Evolutionary conservation across 768 basidiomycete species (phyloP), one percentile per base, ranked within the genome.

Genomic region (Phanerodontia chrysosporium): DNA sequence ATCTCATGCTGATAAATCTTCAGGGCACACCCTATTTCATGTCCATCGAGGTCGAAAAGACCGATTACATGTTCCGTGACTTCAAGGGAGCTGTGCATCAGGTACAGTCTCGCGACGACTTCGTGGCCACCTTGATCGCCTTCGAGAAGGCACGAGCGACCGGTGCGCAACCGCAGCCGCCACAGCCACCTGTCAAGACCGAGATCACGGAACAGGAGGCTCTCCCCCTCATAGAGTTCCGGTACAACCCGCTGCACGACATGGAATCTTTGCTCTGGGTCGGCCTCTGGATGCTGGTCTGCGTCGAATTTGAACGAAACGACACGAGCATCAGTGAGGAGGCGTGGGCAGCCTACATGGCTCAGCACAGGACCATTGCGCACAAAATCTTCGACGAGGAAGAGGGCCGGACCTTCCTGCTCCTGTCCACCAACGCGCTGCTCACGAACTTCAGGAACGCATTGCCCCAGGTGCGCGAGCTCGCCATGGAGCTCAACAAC

Each of bases 21-120:
- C 21, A 61, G 60, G 60, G 60, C 2, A 61, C 60, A 0, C 14
- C 25, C n/a, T 28, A 44, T 9, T 61, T 58, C 28, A 48, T 53
- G n/a, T 9, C 60, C 2, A 24, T 53, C 1, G 60, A 61, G 35
- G 60, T 46, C 12, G 49, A 46, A 6, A 5, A 24, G 9, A 28
- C 35, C 24, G 22, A 39, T n/a, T 61, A 61, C 39, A 22, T 39
- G 13, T 28, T 13, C 49, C 27, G 14, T 9, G 25, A 46, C 21
- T 35, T 35, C 45, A 10, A 22, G 3, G 21, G 45, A 14, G 1
- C 7, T 2, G n/a, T n/a, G n/a, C n/a, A n/a, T n/a, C n/a, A n/a
- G n/a, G n/a, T n/a, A n/a, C n/a, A n/a, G n/a, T n/a, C n/a, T n/a
- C n/a, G n/a, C 45, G 21, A 21, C 45, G 45, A 46, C 21, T 10